These are phyloP conservation scores for Puccinia polysora DNA, from an alignment of 1,284 basidiomycete genomes.

Conservation along the genomic window DNA sequence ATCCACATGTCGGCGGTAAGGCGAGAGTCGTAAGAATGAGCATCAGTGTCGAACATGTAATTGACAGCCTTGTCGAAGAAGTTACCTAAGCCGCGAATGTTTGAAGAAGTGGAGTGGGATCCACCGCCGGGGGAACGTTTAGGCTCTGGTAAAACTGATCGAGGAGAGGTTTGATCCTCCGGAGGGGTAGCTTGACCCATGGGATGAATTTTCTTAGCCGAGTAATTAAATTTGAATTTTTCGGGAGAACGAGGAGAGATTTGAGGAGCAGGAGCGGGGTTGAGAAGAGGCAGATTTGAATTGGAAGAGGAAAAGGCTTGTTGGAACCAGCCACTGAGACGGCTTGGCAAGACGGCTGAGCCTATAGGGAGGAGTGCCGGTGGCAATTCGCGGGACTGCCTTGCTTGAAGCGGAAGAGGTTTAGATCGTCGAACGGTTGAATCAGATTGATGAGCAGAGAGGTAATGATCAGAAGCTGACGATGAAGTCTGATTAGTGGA, in stretches of 20 bases:
- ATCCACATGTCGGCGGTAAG: conserved; percentile 28
- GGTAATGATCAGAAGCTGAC: not conserved
- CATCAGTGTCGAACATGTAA: conserved; percentile 42
- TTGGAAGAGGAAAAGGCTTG: conserved; percentile 56
- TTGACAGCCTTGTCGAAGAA: conserved; percentile 43
- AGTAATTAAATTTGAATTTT: conserved; percentile 49
- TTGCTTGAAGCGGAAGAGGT: not conserved
- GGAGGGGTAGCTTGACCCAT: conserved; percentile 69
- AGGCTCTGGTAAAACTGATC: conserved; percentile 49
- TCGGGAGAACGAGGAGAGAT: conserved; percentile 58
- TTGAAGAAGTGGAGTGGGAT: conserved; percentile 17
- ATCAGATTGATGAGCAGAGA: not conserved
- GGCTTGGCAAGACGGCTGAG: conserved; percentile 43
- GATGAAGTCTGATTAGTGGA: not conserved
- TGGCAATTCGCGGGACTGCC: not conserved
- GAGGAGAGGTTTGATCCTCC: conserved; percentile 56
- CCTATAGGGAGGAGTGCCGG: conserved; percentile 9
- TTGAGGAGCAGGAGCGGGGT: conserved; percentile 46
- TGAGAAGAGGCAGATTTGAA: conserved; percentile 65
- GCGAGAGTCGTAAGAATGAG: conserved; percentile 30
- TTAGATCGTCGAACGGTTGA: not conserved
- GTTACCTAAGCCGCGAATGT: conserved; percentile 22
- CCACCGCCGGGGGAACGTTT: conserved; percentile 14
- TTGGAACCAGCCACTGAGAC: conserved; percentile 48
- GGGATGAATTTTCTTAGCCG: conserved; percentile 65